phyloP scores from a whole-genome alignment of 129 eudicot species.

The Heracleum sosnowskyi region DNA sequence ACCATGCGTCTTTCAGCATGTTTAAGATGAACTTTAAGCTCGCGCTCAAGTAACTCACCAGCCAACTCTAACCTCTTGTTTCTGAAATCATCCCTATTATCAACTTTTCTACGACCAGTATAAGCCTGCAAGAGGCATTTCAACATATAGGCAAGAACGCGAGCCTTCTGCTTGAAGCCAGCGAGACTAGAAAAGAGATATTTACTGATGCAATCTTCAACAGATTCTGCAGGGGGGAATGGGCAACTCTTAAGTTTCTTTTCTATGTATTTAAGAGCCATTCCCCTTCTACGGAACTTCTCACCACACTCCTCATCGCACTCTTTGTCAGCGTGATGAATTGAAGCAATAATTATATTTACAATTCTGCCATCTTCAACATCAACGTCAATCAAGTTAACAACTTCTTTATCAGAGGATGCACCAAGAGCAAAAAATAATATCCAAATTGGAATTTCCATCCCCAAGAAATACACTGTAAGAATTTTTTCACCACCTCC shows the following conservation, averaged over 20 bases:
- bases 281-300: slow-evolving; percentile 47
- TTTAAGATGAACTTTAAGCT: slow-evolving; percentile 57
- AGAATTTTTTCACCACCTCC: slow-evolving; percentile 60
- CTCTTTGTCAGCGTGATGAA: slow-evolving; percentile 67
- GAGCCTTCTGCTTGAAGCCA: slow-evolving; percentile 53
- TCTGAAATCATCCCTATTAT: slow-evolving; percentile 78
- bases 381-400: slow-evolving; percentile 52
- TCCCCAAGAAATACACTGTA: slow-evolving; percentile 39
- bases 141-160: slow-evolving; percentile 75
- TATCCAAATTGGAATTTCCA: slow-evolving; percentile 74
- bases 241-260: slow-evolving; percentile 30
- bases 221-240: slow-evolving; percentile 72
- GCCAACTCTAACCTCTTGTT: slow-evolving; percentile 88
- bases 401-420: slow-evolving; percentile 59
- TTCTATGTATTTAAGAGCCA: slow-evolving; percentile 37
- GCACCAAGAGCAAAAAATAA: slow-evolving; percentile 87
- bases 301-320: slow-evolving; percentile 20
- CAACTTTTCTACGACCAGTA: slow-evolving; percentile 65
- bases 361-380: slow-evolving; percentile 39
- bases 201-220: slow-evolving; percentile 37
- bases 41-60: slow-evolving; percentile 78
- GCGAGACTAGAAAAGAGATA: slow-evolving; percentile 57
- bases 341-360: slow-evolving; percentile 64
- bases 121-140: slow-evolving; percentile 70
- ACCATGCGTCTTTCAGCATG: slow-evolving; percentile 76